A percentile compares a stretch with the other conserved stretches of the same genome.
Evolutionary conservation across 441 rosid species (phyloP).

Genomic region (Adansonia grandidieri): DNA sequence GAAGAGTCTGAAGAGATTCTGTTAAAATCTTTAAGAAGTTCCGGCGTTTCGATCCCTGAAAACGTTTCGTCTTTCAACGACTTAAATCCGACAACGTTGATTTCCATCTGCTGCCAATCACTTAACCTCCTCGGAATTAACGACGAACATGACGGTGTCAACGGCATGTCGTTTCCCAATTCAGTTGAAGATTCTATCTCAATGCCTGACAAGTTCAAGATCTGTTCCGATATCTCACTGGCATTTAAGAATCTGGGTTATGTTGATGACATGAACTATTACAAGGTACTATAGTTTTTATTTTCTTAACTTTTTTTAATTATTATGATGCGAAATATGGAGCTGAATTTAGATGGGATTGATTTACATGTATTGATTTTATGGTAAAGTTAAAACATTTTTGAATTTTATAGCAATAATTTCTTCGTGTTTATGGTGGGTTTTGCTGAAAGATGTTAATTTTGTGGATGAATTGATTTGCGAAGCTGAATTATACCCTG

Average conservation of each 20-base stretch:
- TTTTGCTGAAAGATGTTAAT: neutral
- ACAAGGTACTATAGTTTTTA: conserved; percentile 45
- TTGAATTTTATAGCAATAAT: neutral
- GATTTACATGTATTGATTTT: neutral
- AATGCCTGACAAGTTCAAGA: conserved; percentile 55
- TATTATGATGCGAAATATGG: neutral
- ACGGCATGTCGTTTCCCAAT: conserved; percentile 34
- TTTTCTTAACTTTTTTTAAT: neutral
- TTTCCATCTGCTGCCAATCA: conserved; percentile 64
- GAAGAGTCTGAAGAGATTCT: conserved; percentile 40
- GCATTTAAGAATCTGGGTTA: conserved; percentile 64
- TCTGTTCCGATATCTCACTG: conserved; percentile 57
- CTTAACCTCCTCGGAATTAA: conserved; percentile 51
- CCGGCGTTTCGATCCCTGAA: conserved; percentile 51
- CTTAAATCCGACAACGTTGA: conserved; percentile 44
- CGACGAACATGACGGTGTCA: neutral
- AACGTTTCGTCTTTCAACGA: conserved; percentile 42
- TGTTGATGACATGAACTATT: conserved; percentile 57
- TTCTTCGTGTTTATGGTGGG: conserved; percentile 6
- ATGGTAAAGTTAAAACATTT: neutral
- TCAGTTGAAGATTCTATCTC: conserved; percentile 44
- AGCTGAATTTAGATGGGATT: conserved; percentile 6
- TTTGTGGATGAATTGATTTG: conserved; percentile 12
- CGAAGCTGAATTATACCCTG: neutral
- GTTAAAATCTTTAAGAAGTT: conserved; percentile 42